These are phyloP conservation scores for Sporisorium sorghi DNA, from an alignment of 1,284 basidiomycete species.

Conservation along the genomic window DNA sequence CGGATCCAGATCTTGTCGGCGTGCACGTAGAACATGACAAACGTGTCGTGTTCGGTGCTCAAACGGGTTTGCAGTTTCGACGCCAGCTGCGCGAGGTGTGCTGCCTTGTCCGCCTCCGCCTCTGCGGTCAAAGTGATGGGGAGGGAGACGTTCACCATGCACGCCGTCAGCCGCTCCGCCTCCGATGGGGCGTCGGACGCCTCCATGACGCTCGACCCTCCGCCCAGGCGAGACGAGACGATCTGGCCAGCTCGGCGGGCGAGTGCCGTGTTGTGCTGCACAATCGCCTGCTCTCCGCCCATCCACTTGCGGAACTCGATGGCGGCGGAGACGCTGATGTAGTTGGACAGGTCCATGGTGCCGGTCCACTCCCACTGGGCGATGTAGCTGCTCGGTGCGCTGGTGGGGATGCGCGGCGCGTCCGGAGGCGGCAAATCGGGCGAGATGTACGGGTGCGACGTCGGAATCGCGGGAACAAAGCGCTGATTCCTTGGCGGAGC, in stretches of 20 bases:
- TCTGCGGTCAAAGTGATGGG: no score
- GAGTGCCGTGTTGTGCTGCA: slow-evolving; percentile 79
- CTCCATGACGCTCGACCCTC: slow-evolving; percentile 27
- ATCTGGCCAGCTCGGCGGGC: slow-evolving; percentile 78
- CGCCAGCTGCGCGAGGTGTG: slow-evolving; percentile 18
- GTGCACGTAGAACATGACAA: slow-evolving; percentile 43
- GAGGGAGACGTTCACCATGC: slow-evolving; percentile 51
- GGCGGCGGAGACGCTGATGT: slow-evolving; percentile 71
- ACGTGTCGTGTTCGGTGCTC: slow-evolving; percentile 27
- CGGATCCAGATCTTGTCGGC: slow-evolving; percentile 53
- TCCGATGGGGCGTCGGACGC: no score
- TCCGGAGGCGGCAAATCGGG: slow-evolving; percentile 18
- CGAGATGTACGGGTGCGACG: slow-evolving; percentile 66
- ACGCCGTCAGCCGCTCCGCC: slow-evolving; percentile 28
- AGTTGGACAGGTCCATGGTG: slow-evolving; percentile 46
- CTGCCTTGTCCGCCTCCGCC: no score
- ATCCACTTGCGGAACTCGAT: slow-evolving; percentile 82
- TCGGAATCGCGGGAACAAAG: slow-evolving; percentile 81
- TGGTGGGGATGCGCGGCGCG: slow-evolving; percentile 21
- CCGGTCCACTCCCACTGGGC: slow-evolving; percentile 52
- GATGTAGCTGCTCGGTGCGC: slow-evolving; percentile 27
- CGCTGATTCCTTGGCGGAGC: slow-evolving; percentile 85
- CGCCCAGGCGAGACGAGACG: slow-evolving; percentile 74
- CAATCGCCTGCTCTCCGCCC: slow-evolving; percentile 84
- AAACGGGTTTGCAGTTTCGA: slow-evolving; percentile 21